Evolutionary conservation across 768 basidiomycete species (phyloP).

Genomic region (Asterophora parasitica): DNA sequence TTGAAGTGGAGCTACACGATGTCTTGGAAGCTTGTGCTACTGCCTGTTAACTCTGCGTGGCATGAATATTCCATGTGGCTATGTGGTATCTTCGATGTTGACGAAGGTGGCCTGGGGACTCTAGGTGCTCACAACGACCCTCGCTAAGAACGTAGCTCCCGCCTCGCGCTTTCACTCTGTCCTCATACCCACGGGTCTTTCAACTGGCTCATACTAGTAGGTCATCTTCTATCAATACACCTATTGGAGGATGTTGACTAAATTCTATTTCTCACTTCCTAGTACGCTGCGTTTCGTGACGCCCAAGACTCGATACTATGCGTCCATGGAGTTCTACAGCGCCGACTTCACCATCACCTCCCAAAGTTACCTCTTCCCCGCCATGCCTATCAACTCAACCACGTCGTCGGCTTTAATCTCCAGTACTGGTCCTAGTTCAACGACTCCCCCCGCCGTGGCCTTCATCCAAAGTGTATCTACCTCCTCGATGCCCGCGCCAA

Average conservation of each 20-base stretch:
- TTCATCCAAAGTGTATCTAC: neutral
- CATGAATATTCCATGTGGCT: neutral
- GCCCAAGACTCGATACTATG: constrained; percentile 7
- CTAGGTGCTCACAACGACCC: constrained; percentile 36
- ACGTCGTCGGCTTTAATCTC: neutral
- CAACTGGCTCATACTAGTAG: constrained; percentile 27
- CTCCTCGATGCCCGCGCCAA: neutral
- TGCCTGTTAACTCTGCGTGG: neutral
- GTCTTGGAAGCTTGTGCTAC: neutral
- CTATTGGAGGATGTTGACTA: too few relatives aligned
- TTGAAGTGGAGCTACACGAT: neutral
- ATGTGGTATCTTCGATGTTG: too few relatives aligned
- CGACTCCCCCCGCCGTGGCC: neutral
- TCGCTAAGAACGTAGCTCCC: constrained; percentile 43
- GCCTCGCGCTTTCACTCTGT: constrained; percentile 23
- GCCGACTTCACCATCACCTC: constrained; percentile 44
- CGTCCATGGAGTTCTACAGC: constrained; percentile 37
- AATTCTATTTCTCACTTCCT: neutral
- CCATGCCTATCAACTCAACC: constrained; percentile 16
- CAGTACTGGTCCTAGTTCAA: too few relatives aligned
- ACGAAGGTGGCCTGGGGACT: neutral
- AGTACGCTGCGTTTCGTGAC: constrained; percentile 34
- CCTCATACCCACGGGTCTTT: constrained; percentile 27
- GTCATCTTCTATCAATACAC: constrained; percentile 5
- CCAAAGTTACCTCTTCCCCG: constrained; percentile 15